Evolutionary conservation across 2,329 filamentous ascomycete species (phyloP), one percentile per base, ranked within the genome.

Genomic region (Cladobotryum protrusum): DNA sequence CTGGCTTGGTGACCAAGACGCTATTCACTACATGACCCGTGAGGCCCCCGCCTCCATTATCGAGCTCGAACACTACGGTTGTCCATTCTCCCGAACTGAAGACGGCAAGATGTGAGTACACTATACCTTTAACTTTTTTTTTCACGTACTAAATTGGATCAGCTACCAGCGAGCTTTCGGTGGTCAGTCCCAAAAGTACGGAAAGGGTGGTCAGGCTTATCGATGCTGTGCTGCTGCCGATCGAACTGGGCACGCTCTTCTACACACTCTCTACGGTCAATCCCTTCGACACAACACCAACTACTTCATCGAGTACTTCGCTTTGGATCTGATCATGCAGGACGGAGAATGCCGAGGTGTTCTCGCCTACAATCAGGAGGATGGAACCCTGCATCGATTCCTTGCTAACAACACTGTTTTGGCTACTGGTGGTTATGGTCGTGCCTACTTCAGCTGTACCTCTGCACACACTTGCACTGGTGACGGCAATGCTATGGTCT

Each of bases 301-400:
- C 79, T 99, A 96, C 81, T 97, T 99, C 75, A 96, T 99, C 71
- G 93, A 97, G 74, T 97, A 91, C 80, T 99, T 97, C 70, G 93
- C 91, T 62, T 81, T 95, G 59, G 93, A 97, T 68, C 76, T 97
- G 72, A 87, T 99, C 64, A 97, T 97, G 93, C 87, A 96, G 75
- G 88, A 95, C 63, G 92, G 92, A 54, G 87, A 92, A 72, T 97
- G 92, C 79, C 91, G 91, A 60, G 93, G 93, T 82, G 88, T 97
- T 59, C 79, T 97, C 59, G 92, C 92, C 53, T 96, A 96, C 76
- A 97, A 96, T 81, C 91, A 96, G 75, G 92, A 99, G 75, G 93
- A 99, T 66, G 93, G 93, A 58, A 97, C 92, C 32, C 84, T 97
- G 54, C 93, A 99, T 78, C 85, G 93, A 65, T 96, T 99, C 85